Conservation (phyloP, 495 filamentous ascomycete genomes). For the Talaromyces ruber region DNA sequence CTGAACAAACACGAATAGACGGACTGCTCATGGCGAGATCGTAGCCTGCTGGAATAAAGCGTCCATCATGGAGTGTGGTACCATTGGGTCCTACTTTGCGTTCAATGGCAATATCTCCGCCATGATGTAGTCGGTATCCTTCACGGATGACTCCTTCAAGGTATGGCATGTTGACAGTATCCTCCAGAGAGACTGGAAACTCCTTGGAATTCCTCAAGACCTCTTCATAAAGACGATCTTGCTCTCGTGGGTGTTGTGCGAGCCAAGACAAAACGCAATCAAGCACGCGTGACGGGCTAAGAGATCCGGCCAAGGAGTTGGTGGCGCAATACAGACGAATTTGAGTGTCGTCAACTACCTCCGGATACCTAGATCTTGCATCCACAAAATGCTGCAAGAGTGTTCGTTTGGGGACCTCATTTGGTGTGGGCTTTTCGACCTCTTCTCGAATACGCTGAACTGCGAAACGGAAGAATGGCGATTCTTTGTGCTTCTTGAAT, state of each 20-base stretch:
- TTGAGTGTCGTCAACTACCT: conserved; percentile 19
- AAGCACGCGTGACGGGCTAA: conserved; percentile 29
- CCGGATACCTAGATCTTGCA: conserved; percentile 17
- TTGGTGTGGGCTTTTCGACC: not conserved
- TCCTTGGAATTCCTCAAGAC: conserved; percentile 29
- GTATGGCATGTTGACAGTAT: conserved; percentile 23
- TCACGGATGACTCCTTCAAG: conserved; percentile 55
- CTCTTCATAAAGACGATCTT: conserved; percentile 22
- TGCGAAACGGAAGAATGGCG: not conserved
- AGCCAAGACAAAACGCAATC: conserved; percentile 33
- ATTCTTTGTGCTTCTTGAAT: conserved; percentile 1
- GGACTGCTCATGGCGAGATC: conserved; percentile 41
- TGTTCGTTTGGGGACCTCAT: not conserved
- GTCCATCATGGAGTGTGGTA: conserved; percentile 39
- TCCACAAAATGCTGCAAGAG: conserved; percentile 28
- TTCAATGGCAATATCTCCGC: conserved; percentile 43
- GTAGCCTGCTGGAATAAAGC: conserved; percentile 36
- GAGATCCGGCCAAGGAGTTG: conserved; percentile 34
- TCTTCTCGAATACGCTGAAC: not conserved
- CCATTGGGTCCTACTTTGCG: conserved; percentile 44
- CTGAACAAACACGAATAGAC: conserved; percentile 40
- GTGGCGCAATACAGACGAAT: conserved; percentile 28
- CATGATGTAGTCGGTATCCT: conserved; percentile 48
- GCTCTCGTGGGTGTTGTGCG: conserved; percentile 20
- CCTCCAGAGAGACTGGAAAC: conserved; percentile 18